Conservation (phyloP, 352 stramenopile species). For the Phytophthora podocarpi region DNA sequence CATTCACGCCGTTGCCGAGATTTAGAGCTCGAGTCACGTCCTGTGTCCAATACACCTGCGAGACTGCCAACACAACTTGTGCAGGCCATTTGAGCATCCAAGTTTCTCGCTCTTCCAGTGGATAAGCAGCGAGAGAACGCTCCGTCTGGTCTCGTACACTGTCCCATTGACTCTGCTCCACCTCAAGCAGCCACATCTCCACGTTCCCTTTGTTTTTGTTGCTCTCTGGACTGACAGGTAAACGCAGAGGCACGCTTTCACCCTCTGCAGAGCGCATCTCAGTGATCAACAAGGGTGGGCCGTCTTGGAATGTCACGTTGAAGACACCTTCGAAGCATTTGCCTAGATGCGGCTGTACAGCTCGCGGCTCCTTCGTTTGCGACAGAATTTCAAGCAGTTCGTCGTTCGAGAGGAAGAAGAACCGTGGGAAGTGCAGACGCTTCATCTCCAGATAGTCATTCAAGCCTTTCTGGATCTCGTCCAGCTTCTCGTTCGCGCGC, state of each 20-base stretch:
- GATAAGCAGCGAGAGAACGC: slow-evolving; percentile 87
- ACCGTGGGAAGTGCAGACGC: slow-evolving; percentile 91
- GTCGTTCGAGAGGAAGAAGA: slow-evolving; percentile 96
- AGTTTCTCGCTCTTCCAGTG: slow-evolving; percentile 66
- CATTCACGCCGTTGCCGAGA: slow-evolving; percentile 57
- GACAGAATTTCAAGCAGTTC: slow-evolving; percentile 94
- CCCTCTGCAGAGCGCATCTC: slow-evolving; percentile 94
- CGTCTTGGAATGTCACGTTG: slow-evolving; percentile 91
- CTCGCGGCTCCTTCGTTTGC: slow-evolving; percentile 93
- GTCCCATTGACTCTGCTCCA: slow-evolving; percentile 93
- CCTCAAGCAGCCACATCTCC: slow-evolving; percentile 94
- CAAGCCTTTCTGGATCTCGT: slow-evolving; percentile 94
- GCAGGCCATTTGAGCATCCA: slow-evolving; percentile 95
- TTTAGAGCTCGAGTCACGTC: slow-evolving; percentile 91
- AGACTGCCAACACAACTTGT: slow-evolving; percentile 93
- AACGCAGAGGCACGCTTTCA: slow-evolving; percentile 86
- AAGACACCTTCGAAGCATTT: slow-evolving; percentile 93
- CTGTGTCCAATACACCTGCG: slow-evolving; percentile 94
- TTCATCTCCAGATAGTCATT: slow-evolving; percentile 96
- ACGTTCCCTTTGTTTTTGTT: slow-evolving; percentile 95
- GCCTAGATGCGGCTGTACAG: slow-evolving; percentile 91
- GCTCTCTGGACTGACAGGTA: slow-evolving; percentile 90
- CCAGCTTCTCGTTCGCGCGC: slow-evolving; percentile 93
- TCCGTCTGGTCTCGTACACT: slow-evolving; percentile 92
- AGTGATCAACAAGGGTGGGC: slow-evolving; percentile 85